Percentiles rank a stretch among this genome's conserved stretches.
Conservation (phyloP, 495 filamentous ascomycete genomes). For the Podospora fimiseda region DNA sequence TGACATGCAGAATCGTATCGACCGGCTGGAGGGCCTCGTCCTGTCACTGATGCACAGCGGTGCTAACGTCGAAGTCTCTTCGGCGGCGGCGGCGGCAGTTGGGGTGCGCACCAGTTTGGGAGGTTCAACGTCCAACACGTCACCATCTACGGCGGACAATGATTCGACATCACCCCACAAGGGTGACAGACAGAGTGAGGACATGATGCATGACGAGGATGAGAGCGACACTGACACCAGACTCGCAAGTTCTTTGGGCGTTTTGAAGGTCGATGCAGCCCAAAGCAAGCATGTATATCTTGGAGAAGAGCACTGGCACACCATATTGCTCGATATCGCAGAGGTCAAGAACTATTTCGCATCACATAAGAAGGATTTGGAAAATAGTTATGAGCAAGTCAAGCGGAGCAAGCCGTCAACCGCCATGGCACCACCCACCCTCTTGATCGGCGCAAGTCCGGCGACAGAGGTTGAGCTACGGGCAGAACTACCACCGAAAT, state of each 20-base stretch:
- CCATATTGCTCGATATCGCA: conserved; percentile 79
- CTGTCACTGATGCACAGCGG: conserved; percentile 94
- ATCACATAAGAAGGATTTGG: conserved; percentile 49
- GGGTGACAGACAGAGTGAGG: conserved; percentile 46
- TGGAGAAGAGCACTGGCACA: conserved; percentile 85
- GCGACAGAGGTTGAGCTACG: conserved; percentile 70
- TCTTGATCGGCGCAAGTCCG: conserved; percentile 68
- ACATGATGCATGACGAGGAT: conserved; percentile 48
- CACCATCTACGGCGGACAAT: conserved; percentile 58
- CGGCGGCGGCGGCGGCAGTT: conserved; percentile 21
- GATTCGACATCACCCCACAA: conserved; percentile 55
- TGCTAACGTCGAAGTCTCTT: conserved; percentile 38
- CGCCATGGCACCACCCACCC: conserved; percentile 56
- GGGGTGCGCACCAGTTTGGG: conserved; percentile 51
- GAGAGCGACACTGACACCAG: conserved; percentile 78
- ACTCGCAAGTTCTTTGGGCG: conserved; percentile 74
- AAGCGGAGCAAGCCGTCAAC: conserved; percentile 54
- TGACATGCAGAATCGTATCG: conserved; percentile 99
- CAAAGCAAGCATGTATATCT: conserved; percentile 77
- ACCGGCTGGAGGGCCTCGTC: conserved; percentile 91
- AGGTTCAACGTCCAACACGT: conserved; percentile 56
- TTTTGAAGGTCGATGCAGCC: conserved; percentile 79
- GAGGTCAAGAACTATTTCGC: conserved; percentile 89
- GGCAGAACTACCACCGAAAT: conserved; percentile 69
- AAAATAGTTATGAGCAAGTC: conserved; percentile 55